Evolutionary conservation across 805 yeast genomes (phyloP).

Genomic region (Ogataea minuta): DNA sequence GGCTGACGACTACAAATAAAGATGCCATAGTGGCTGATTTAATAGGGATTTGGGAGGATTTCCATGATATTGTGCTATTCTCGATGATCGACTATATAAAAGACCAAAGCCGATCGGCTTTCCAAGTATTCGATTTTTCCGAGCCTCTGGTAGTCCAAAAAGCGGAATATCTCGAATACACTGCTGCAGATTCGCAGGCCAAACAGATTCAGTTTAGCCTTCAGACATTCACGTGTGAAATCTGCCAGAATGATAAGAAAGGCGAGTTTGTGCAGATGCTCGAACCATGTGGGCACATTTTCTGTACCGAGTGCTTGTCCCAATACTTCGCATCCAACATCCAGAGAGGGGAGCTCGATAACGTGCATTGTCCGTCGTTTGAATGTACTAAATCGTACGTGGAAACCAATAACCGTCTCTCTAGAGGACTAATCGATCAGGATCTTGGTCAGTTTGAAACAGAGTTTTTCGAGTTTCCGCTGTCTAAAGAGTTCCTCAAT

Average conservation of each 20-base stretch:
- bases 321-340: conserved; percentile 44
- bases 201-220: conserved; percentile 31
- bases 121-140: conserved; percentile 13
- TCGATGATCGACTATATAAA: conserved; percentile 42
- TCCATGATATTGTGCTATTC: conserved; percentile 40
- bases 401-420: conserved; percentile 15
- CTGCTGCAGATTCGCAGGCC: conserved; percentile 25
- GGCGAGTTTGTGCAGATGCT: conserved; percentile 41
- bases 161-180: conserved; percentile 12
- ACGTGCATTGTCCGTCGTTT: conserved; percentile 58
- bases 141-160: conserved; percentile 5
- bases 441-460: conserved; percentile 34
- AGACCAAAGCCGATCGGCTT: conserved; percentile 20
- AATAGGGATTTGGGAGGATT: conserved; percentile 34
- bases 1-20: conserved; percentile 31
- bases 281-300: conserved; percentile 46
- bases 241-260: conserved; percentile 50
- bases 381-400: conserved; percentile 39
- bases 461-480: conserved; percentile 40
- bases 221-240: conserved; percentile 49
- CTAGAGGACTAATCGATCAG: conserved; percentile 15
- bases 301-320: conserved; percentile 46
- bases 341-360: conserved; percentile 46
- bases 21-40: conserved; percentile 22
- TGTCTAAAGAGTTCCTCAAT: conserved; percentile 36